phyloP scores from a whole-genome alignment of 2,329 filamentous ascomycete genomes.

The Exophiala aquamarina region DNA sequence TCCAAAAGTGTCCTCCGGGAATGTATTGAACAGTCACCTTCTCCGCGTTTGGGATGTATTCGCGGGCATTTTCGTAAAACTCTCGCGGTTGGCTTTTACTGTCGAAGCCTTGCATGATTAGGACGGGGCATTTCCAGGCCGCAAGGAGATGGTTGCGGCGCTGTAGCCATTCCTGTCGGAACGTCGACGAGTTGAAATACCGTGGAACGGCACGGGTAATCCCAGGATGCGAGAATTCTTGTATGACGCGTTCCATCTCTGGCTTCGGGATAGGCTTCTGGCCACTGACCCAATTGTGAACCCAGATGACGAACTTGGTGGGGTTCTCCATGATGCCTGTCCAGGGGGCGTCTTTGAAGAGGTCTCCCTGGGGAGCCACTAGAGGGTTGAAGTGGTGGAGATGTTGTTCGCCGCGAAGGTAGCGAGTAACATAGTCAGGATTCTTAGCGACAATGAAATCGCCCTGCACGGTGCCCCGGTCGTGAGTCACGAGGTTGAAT shows the following conservation, averaged over 20 bases:
- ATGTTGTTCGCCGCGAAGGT: slow-evolving; percentile 14
- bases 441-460: slow-evolving; percentile 15
- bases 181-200: not conserved
- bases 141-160: not conserved
- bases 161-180: not conserved
- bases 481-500: slow-evolving; percentile 14
- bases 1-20: slow-evolving; percentile 12
- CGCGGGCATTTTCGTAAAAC: slow-evolving; percentile 1
- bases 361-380: slow-evolving; percentile 10
- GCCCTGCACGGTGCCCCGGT: slow-evolving; percentile 12
- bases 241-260: not conserved
- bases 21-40: slow-evolving; percentile 1
- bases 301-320: not conserved
- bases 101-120: slow-evolving; percentile 7
- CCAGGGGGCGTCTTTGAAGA: slow-evolving; percentile 10
- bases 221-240: not conserved
- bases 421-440: slow-evolving; percentile 6
- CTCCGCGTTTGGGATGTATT: slow-evolving; percentile 1
- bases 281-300: no score
- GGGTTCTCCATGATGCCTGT: slow-evolving; percentile 12
- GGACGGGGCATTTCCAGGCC: not conserved
- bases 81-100: slow-evolving; percentile 5
- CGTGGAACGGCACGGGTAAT: not conserved
- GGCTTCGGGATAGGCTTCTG: no score
- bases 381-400: slow-evolving; percentile 11